Base-by-base conservation (phyloP, 2,329 filamentous ascomycete genomes). In the Pseudogymnoascus sp. region DNA sequence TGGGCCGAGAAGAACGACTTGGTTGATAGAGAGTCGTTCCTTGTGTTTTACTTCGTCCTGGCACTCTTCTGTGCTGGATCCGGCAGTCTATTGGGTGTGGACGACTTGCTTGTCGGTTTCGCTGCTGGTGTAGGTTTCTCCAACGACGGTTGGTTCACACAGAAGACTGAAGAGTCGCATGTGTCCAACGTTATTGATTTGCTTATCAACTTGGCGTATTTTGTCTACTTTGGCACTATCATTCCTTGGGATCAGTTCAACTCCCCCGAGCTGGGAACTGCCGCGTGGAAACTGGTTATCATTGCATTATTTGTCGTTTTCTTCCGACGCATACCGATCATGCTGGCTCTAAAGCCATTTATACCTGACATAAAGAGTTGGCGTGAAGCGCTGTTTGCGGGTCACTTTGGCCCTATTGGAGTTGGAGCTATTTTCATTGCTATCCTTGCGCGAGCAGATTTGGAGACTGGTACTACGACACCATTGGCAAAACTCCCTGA, bases 141-240 rank as follows among this genome's bases (percentile, higher is more conserved):
- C 68, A 99, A 99, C 74, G 94, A 99, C 71, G 94, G 94, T 66
- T 99, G 94, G 94, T 99, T 99, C 70, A 89, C 90, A 14, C 90
- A 97, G 71, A 97, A 97, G 79, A 99, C 94, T 0, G 94, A 99
- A 72, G 94, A 99, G 74, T 93, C 94, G 0, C 94, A 97, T 73
- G 94, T 99, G 8, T 97, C 93, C 73, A 97, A 99, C 84, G 94
- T 99, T 72, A 99, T 99, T 70, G 94, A 99, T 79, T 76, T 99
- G 73, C 79, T 99, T 64, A 86, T 99, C 77, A 99, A 99, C 75
- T 83, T 99, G 85, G 84, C 93, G 2, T 99, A 97, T 75, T 99
- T 99, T 74, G 94, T 99, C 67, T 99, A 94, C 73, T 89, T 99
- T 65, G 94, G 94, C 60, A 91, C 94, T 60, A 97, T 99, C 73